Evolutionary conservation across 768 basidiomycete genomes (phyloP), one percentile per base, ranked within the genome.

Genomic region (Trametes sanguinea): DNA sequence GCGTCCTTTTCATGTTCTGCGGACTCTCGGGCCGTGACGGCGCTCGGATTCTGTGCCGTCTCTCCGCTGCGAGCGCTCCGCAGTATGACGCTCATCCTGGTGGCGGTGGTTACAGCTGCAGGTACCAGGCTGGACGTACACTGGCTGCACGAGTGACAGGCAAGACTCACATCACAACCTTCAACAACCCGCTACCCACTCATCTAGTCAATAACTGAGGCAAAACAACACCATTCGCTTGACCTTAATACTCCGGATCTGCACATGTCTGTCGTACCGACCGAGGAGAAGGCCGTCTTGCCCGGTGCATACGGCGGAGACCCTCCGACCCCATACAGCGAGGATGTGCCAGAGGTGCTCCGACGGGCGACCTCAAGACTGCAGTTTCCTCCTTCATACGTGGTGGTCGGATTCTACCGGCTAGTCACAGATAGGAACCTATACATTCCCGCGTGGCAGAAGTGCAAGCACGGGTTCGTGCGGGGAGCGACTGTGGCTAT

Each of bases 321-420:
- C 51, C 29, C 48, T 6, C 62, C 64, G 1, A 47, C 54, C 4
- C 62, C 61, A 7, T 67, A 68, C 50, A 52, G 29, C 29, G 62
- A 67, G 52, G 60, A 81, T 46, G 70, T 84, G 3, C 87, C 87
- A 0, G 67, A 71, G 2, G 62, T 75, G 27, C 80, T 90, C 9
- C 73, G 76, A 30, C 76, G 83, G n/a, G 85, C 88, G 0, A 78
- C 79, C 1, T 72, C 81, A 10, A 82, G 91, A 32, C 81, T 96
- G 54, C 77, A 85, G 45, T 89, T 94, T 65, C 86, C 92, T 0
- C 91, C 94, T 0, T 87, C 88, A 2, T 97, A 97, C 72, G 85
- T 88, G 48, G 74, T 92, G 4, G 93, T 97, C 0, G 94, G 94
- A 0, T 82, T 87, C 16, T 96, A 95, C 73, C 79, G 94, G 32